Percentiles rank a stretch among this genome's conserved stretches.
Conservation (phyloP, 2,329 filamentous ascomycete species). For the Aspergillus japonicus region DNA sequence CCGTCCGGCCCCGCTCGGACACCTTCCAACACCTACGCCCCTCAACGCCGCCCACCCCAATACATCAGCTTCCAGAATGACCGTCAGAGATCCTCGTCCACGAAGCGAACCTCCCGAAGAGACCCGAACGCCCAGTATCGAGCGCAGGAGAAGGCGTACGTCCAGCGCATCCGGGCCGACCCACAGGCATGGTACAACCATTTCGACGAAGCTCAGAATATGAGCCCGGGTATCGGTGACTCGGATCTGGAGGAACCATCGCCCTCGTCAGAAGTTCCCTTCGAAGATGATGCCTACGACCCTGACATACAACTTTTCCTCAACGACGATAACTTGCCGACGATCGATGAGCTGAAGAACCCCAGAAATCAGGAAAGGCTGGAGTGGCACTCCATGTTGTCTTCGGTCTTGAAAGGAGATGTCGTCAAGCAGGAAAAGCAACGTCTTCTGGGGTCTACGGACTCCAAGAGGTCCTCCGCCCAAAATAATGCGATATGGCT, state of each 20-base stretch:
- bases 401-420: conserved; percentile 91
- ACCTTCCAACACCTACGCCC: conserved; percentile 77
- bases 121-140: conserved; percentile 73
- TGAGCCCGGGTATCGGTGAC: conserved; percentile 67
- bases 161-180: conserved; percentile 85
- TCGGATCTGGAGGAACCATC: conserved; percentile 90
- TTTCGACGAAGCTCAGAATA: conserved; percentile 62
- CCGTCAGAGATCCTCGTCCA: conserved; percentile 57
- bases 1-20: conserved; percentile 69
- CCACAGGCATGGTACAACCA: conserved; percentile 69
- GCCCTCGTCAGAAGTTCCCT: conserved; percentile 77
- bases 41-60: conserved; percentile 54
- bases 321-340: conserved; percentile 83
- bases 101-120: conserved; percentile 53
- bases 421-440: conserved; percentile 99
- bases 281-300: conserved; percentile 80
- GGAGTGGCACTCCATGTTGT: conserved; percentile 98
- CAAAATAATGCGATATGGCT: conserved; percentile 77
- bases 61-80: conserved; percentile 48
- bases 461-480: conserved; percentile 69
- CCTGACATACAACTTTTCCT: conserved; percentile 92
- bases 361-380: conserved; percentile 83
- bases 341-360: conserved; percentile 84
- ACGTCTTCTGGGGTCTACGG: conserved; percentile 76
- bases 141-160: conserved; percentile 90